phyloP scores from a whole-genome alignment of 306 rosid species.

The Cucurbita pepo region DNA sequence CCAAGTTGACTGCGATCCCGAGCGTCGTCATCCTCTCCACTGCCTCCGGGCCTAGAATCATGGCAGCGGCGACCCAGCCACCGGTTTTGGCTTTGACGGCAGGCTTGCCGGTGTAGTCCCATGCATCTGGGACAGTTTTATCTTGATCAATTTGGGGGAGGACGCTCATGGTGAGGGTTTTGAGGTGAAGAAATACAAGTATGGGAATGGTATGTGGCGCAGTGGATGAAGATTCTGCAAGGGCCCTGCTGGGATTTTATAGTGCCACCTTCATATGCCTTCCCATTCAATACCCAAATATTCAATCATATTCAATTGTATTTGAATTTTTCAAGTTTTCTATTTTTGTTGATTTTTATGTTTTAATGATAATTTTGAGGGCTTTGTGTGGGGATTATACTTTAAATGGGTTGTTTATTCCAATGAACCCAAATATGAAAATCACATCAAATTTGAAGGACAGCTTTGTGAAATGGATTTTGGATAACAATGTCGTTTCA shows the following conservation, averaged over 20 bases:
- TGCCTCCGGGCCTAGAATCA: slow-evolving; percentile 78
- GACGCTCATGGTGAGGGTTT: not conserved
- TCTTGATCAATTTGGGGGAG: slow-evolving; percentile 36
- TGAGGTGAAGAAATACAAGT: not conserved
- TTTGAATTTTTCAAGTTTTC: not conserved
- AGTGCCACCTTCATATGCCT: not conserved
- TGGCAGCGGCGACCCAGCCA: slow-evolving; percentile 67
- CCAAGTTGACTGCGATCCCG: slow-evolving; percentile 74
- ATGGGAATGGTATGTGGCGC: not conserved
- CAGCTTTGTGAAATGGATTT: not conserved
- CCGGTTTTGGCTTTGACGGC: slow-evolving; percentile 52
- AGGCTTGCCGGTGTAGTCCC: slow-evolving; percentile 55
- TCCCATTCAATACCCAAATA: not conserved
- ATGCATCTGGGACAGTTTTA: slow-evolving; percentile 53
- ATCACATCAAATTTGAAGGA: not conserved
- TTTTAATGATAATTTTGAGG: not conserved
- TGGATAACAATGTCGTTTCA: not conserved
- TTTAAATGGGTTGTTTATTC: not conserved
- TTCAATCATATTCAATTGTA: not conserved
- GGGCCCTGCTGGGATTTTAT: not conserved
- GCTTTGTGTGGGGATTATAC: not conserved
- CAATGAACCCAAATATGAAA: not conserved
- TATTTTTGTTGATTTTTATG: not conserved
- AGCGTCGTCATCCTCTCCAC: slow-evolving; percentile 71
- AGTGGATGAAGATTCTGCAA: not conserved